These are phyloP conservation scores for Trichoderma sp. DNA, from an alignment of 2,329 filamentous ascomycete species.

Conservation along the genomic window DNA sequence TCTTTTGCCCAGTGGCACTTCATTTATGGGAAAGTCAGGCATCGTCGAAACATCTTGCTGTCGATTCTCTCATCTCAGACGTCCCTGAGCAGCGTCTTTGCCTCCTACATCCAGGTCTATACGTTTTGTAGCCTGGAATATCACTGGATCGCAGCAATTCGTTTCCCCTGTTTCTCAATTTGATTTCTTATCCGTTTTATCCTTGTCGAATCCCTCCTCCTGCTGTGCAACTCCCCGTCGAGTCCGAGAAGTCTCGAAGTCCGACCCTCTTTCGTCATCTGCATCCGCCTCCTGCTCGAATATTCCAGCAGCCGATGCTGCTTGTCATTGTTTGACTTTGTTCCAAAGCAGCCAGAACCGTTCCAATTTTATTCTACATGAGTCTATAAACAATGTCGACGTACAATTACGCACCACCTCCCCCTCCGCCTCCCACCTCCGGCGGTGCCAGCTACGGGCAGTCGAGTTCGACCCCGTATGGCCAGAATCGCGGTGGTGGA, in stretches of 20 bases:
- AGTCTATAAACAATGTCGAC: constrained; percentile 46
- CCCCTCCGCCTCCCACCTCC: constrained; percentile 48
- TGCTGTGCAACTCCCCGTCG: constrained; percentile 6
- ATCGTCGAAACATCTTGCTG: constrained; percentile 13
- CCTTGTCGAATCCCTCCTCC: neutral
- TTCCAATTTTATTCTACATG: neutral
- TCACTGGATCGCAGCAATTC: neutral
- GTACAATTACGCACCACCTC: constrained; percentile 60
- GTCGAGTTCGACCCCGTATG: constrained; percentile 44
- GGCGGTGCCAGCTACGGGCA: constrained; percentile 46
- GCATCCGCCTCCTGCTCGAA: neutral
- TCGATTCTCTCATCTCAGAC: constrained; percentile 12
- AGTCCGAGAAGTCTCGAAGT: constrained; percentile 26
- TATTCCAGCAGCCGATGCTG: neutral
- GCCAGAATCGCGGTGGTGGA: constrained; percentile 45
- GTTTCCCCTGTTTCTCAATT: neutral
- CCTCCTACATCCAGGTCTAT: neutral
- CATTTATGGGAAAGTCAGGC: constrained; percentile 19
- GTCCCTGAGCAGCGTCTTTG: constrained; percentile 3
- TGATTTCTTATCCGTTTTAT: neutral
- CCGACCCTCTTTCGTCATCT: constrained; percentile 18
- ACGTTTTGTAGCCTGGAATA: neutral
- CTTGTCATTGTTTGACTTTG: neutral
- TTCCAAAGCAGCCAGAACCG: neutral
- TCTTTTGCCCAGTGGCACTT: constrained; percentile 17